Conservation (phyloP, 257 asterid genomes). For the Handroanthus guayacan region DNA sequence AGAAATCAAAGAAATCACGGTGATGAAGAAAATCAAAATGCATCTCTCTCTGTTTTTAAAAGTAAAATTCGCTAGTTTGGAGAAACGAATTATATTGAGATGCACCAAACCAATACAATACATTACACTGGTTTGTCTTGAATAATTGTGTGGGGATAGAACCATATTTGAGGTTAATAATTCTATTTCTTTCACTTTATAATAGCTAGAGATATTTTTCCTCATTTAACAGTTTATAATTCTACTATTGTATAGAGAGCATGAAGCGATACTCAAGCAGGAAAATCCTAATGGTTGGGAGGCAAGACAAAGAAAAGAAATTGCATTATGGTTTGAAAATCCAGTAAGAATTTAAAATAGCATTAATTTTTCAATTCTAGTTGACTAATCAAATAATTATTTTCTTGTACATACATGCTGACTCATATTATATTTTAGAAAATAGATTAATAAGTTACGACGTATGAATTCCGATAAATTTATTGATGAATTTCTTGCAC, state of each 20-base stretch:
- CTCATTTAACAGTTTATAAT: neutral
- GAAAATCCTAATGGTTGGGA: neutral
- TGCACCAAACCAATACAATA: neutral
- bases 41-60: neutral
- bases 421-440: too few species aligned
- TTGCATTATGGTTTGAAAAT: neutral
- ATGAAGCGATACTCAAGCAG: neutral
- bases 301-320: neutral
- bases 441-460: neutral
- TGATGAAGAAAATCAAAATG: neutral
- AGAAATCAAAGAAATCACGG: neutral
- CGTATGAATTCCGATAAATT: neutral
- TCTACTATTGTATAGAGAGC: neutral
- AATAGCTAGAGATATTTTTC: neutral
- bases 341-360: neutral
- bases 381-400: too few species aligned
- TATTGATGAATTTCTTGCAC: neutral
- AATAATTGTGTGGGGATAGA: neutral
- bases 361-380: neutral
- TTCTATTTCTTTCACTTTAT: neutral
- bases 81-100: neutral
- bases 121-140: neutral
- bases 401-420: neutral
- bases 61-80: neutral
- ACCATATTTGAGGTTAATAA: neutral